Evolutionary conservation across 176 grass and related monocot species (phyloP), one percentile per base, ranked within the genome.

Genomic region (Tuctoria greenei): DNA sequence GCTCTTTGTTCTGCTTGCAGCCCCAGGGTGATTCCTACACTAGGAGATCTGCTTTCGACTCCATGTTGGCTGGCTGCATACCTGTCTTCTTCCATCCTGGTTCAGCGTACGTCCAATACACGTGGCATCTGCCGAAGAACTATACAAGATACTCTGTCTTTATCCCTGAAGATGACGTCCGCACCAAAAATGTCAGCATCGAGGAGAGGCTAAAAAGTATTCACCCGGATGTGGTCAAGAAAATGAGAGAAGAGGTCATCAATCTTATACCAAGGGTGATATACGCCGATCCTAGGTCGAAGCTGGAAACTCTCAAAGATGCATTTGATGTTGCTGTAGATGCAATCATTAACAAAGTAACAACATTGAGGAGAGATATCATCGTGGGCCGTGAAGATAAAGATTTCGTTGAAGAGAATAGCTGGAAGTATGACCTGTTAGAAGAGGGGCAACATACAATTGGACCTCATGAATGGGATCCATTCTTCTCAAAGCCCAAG

Each of bases 61-160:
- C 94, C 0, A 93, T 97, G 77, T 47, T 97, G 68, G 94, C 94
- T n/a, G 94, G 94, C 39, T 97, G 94, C 43, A 79, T 97, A 74
- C 94, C 94, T 60, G 94, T 97, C 81, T 97, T 97, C 86, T 97
- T 97, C 74, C 94, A 97, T 86, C 94, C 94, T 2, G 94, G 94
- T 68, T 97, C 94, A 59, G 94, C 94, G 0, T 97, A 93, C 24
- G 84, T 88, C 61, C 94, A 97, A 24, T 95, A 99, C 76, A 95
- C 85, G 46, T 95, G 95, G 95, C 95, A 99, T 79, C 87, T 99
- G 56, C 95, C 92, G 2, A 92, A 88, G 83, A 99, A 99, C 67
- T 99, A 92, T 51, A 89, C 95, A 8, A 84, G 75, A 10, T 99
- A 99, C 65, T 99, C 95, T 2, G 89, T 99, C 28, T 99, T 99